Percentiles rank a stretch among this genome's conserved stretches.
phyloP scores from a whole-genome alignment of 2,329 filamentous ascomycete species.

The Aspergillus sp. region DNA sequence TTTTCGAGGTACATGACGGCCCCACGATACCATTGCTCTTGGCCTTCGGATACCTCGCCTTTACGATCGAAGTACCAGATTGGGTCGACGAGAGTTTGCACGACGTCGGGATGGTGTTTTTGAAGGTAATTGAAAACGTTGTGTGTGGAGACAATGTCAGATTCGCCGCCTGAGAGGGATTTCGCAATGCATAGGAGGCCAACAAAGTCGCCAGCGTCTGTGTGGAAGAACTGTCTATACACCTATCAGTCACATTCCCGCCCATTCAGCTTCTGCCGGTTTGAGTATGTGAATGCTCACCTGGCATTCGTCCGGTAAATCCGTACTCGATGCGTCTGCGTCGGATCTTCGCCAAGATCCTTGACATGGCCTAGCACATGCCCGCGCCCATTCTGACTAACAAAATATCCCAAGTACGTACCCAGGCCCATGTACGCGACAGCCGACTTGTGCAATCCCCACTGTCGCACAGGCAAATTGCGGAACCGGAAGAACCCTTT shows the following conservation, averaged over 20 bases:
- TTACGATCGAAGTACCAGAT: constrained; percentile 94
- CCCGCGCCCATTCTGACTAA: constrained; percentile 81
- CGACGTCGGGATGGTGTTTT: constrained; percentile 74
- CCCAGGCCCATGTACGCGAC: constrained; percentile 90
- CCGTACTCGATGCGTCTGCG: constrained; percentile 81
- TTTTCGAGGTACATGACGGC: constrained; percentile 78
- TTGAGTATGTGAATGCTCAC: constrained; percentile 32
- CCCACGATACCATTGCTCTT: constrained; percentile 75
- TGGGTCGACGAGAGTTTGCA: constrained; percentile 73
- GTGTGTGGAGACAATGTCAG: constrained; percentile 78
- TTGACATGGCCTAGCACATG: constrained; percentile 90
- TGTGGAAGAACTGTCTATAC: constrained; percentile 76
- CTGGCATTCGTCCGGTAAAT: constrained; percentile 87
- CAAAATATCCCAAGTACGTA: constrained; percentile 84
- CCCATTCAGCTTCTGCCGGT: background rate
- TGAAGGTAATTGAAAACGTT: constrained; percentile 82
- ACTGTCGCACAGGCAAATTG: constrained; percentile 74
- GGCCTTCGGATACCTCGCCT: constrained; percentile 74
- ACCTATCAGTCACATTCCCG: background rate
- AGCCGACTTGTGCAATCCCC: constrained; percentile 79
- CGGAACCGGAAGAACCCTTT: constrained; percentile 93
- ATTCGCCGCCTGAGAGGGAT: constrained; percentile 81
- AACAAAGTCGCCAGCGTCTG: constrained; percentile 81
- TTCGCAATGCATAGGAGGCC: constrained; percentile 80
- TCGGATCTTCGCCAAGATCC: constrained; percentile 80